A percentile compares a stretch with the other conserved stretches of the same genome.
Evolutionary conservation across 441 rosid genomes (phyloP).

Genomic region (Adansonia madagascariensis): DNA sequence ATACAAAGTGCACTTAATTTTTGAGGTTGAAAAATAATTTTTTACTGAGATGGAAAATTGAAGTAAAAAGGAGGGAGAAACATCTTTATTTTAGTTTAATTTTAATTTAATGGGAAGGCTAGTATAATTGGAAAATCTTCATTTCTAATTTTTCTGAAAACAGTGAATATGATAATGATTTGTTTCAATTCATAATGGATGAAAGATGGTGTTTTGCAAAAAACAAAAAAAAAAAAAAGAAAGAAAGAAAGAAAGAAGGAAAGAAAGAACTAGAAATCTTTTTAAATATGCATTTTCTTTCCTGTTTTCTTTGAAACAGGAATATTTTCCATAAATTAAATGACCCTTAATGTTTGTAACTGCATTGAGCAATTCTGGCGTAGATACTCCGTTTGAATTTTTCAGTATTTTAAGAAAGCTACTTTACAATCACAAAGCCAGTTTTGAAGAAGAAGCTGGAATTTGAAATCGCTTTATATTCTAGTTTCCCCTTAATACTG

Average conservation of each 20-base stretch:
- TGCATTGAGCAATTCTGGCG: neutral
- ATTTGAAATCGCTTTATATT: constrained; percentile 3
- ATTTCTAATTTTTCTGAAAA: neutral
- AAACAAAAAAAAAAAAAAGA: neutral
- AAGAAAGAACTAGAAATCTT: neutral
- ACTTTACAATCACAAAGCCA: neutral
- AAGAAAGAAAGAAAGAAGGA: too few relatives aligned
- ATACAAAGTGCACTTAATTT: neutral
- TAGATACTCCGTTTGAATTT: neutral
- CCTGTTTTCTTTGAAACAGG: neutral
- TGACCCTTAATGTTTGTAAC: constrained; percentile 7
- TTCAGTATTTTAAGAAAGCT: constrained; percentile 10
- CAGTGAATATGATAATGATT: neutral
- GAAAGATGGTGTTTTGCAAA: neutral
- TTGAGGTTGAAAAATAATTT: neutral
- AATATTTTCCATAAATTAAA: neutral
- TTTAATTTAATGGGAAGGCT: neutral
- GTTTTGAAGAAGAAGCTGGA: neutral
- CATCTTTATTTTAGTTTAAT: neutral
- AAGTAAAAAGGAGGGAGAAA: neutral
- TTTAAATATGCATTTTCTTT: neutral
- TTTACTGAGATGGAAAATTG: neutral
- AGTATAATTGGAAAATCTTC: neutral
- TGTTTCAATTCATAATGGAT: constrained; percentile 7
- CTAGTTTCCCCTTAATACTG: neutral